These are phyloP conservation scores for Cutaneotrichosporon sp. DNA, from an alignment of 1,284 basidiomycete genomes.

Conservation along the genomic window DNA sequence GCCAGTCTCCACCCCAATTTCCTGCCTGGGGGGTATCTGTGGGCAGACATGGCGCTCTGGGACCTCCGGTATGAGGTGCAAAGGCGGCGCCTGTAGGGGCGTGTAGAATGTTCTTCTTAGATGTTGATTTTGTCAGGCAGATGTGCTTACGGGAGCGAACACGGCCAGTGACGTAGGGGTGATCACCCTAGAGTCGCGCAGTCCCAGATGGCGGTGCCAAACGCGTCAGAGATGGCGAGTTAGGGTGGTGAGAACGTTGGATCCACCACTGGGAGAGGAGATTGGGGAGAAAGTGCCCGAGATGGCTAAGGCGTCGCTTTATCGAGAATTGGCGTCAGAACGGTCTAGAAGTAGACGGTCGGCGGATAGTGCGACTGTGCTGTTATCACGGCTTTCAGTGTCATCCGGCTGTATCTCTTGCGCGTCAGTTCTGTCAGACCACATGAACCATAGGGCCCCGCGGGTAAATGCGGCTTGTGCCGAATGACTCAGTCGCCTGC, in stretches of 20 bases:
- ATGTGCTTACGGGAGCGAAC: too few species aligned
- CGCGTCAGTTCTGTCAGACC: neutral
- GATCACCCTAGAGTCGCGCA: too few species aligned
- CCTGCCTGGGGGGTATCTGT: slow-evolving; percentile 24
- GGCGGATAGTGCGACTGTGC: neutral
- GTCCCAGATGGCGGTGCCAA: too few species aligned
- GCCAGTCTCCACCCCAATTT: slow-evolving; percentile 18
- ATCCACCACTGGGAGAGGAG: too few species aligned
- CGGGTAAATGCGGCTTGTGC: neutral
- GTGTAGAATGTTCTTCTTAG: neutral
- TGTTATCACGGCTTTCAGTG: neutral
- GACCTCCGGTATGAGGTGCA: slow-evolving; percentile 22
- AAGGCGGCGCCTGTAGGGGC: neutral
- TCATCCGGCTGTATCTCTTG: neutral
- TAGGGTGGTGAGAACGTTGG: too few species aligned
- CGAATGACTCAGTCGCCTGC: neutral
- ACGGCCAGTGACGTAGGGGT: too few species aligned
- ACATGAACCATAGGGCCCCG: neutral
- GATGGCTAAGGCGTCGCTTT: too few species aligned
- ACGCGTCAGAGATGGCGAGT: too few species aligned
- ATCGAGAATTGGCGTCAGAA: too few species aligned
- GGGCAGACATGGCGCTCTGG: slow-evolving; percentile 28
- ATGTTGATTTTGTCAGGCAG: too few species aligned
- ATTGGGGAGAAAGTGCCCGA: too few species aligned
- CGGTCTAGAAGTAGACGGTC: too few species aligned